Base-by-base conservation (phyloP, 257 asterid genomes). In the Fraxinus excelsior region DNA sequence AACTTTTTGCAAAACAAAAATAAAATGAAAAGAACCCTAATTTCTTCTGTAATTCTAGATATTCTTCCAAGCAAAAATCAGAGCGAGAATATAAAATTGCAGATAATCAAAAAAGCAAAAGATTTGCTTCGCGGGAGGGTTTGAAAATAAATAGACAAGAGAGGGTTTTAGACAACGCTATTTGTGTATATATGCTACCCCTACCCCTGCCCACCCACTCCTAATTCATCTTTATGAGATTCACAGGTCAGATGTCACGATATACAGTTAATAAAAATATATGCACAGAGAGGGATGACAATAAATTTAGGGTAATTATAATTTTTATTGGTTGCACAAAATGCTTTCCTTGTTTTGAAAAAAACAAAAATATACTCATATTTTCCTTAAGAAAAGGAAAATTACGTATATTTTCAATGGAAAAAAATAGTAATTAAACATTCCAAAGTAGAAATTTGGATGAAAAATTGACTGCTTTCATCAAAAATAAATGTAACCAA, bases 51-150 rank as follows among this genome's bases (percentile, higher is more conserved):
- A n/a, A 18, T 26, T 29, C 2, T 62, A 62, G 32, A 10, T 31
- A 62, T 62, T 12, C 34, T 12, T 62, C 68, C 68, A 62, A 26
- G 31, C 68, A 23, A 62, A 62, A 62, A 62, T 62, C 68, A 62
- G 14, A 25, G 68, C 26, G 35, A 12, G 68, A 62, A 4, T 4
- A 62, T 23, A 62, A n/a, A 62, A 62, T 26, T 38, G 72, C 51
- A 70, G 79, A 44, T 64, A 79, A 78, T 74, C 82, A 49, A 74
- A 78, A 78, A 73, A 42, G 32, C 56, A 75, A 51, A 74, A 19
- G 29, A 62, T 23, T 74, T 75, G 82, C 83, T 85, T 83, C 91
- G 89, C 91, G 89, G 91, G 89, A 87, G 89, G 87, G 91, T 87
- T 87, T 87, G 91, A 87, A 85, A 85, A 77, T 79, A 74, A 80